phyloP scores from a whole-genome alignment of 2,329 filamentous ascomycete genomes.

The Samsoniella hepiali region DNA sequence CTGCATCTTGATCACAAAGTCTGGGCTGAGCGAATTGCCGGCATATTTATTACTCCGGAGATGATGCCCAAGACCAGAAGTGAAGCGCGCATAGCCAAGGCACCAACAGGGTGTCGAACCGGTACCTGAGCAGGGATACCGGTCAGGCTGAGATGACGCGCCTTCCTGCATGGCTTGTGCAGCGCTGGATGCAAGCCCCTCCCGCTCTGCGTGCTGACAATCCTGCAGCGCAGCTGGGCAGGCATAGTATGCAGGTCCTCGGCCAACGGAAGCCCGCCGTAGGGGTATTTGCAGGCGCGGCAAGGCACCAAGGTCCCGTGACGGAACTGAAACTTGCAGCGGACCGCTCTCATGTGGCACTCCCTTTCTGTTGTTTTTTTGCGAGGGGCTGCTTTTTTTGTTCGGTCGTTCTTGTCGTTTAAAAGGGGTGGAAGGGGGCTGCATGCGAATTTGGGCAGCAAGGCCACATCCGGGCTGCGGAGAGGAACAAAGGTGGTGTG shows the following conservation, averaged over 20 bases:
- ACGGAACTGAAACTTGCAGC: constrained; percentile 15
- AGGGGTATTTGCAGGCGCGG: not conserved
- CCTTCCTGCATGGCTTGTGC: not conserved
- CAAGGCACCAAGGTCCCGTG: not conserved
- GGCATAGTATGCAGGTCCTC: not conserved
- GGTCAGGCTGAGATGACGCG: not conserved
- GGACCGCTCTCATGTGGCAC: not conserved
- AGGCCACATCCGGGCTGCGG: not conserved
- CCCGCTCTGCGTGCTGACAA: not conserved
- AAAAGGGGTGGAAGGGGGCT: not conserved
- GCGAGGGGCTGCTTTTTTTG: not conserved
- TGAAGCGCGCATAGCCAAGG: not conserved
- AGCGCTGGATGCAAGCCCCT: constrained; percentile 11
- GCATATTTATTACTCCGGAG: not conserved
- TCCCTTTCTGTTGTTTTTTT: not conserved
- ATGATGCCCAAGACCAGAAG: not conserved
- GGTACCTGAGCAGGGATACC: not conserved
- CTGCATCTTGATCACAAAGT: not conserved
- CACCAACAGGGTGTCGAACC: not conserved
- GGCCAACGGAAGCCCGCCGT: not conserved
- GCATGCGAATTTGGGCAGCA: not conserved
- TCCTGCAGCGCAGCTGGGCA: not conserved
- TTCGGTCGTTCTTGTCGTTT: not conserved
- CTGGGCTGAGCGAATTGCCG: not conserved
- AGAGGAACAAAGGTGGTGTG: not conserved